A percentile compares a stretch with the other conserved stretches of the same genome.
These are phyloP conservation scores for Fusarium coicis DNA, from an alignment of 2,329 filamentous ascomycete genomes.

Conservation along the genomic window DNA sequence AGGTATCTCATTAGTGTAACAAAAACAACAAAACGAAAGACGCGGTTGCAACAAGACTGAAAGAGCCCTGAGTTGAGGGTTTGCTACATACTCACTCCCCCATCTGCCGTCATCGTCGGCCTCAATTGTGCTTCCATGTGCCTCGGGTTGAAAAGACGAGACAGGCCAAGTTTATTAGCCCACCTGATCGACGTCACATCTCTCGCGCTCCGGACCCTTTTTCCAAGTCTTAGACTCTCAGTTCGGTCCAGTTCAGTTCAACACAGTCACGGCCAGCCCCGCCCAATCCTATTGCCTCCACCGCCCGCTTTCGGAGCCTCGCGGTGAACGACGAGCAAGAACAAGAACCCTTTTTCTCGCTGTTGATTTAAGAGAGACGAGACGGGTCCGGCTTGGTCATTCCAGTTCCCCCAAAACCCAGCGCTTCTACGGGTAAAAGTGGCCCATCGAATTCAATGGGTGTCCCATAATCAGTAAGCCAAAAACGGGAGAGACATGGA, in stretches of 20 bases:
- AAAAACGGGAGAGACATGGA: constrained; percentile 19
- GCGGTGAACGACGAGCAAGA: constrained; percentile 15
- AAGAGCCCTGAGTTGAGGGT: constrained; percentile 16
- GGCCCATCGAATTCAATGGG: constrained; percentile 32
- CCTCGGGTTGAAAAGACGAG: constrained; percentile 26
- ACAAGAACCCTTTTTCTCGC: constrained; percentile 8
- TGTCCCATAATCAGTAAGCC: constrained; percentile 24
- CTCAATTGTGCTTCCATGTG: constrained; percentile 32
- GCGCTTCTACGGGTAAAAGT: constrained; percentile 44
- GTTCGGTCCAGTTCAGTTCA: constrained; percentile 11
- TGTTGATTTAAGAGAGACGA: constrained; percentile 6
- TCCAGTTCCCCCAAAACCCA: constrained; percentile 33
- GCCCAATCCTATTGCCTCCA: constrained; percentile 30
- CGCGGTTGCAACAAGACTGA: constrained; percentile 18
- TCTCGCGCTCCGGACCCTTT: constrained; percentile 10
- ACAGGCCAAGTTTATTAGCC: constrained; percentile 27
- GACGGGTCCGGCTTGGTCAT: constrained; percentile 35
- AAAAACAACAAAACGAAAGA: not conserved
- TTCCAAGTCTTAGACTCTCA: not conserved
- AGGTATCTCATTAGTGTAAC: constrained; percentile 5
- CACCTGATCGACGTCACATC: constrained; percentile 41
- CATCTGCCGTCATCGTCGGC: constrained; percentile 37
- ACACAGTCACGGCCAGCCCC: constrained; percentile 2
- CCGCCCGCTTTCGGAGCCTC: constrained; percentile 48
- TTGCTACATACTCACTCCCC: not conserved